Evolutionary conservation across 371 early-diverging fungal species (phyloP).

Genomic region (Apophysomyces variabilis): DNA sequence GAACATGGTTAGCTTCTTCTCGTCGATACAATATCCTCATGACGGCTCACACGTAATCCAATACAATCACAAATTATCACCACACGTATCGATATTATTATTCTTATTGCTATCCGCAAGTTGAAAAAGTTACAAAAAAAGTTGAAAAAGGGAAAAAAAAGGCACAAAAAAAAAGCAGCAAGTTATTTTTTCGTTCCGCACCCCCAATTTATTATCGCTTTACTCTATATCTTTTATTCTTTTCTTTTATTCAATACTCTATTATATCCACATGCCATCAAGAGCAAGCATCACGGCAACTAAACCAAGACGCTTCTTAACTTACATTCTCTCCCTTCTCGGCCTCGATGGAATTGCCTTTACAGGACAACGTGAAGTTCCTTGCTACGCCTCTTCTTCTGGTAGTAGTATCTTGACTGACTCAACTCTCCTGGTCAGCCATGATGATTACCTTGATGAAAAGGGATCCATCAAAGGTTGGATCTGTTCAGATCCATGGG

Average conservation of each 20-base stretch:
- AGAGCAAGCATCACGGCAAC: conserved; percentile 15
- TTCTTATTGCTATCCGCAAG: conserved; percentile 14
- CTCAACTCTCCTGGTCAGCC: conserved; percentile 30
- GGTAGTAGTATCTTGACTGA: conserved; percentile 18
- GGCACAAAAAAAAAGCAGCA: conserved; percentile 11
- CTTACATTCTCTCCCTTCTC: conserved; percentile 21
- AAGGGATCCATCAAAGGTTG: conserved; percentile 10
- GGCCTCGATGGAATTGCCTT: conserved; percentile 25
- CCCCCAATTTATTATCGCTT: background rate
- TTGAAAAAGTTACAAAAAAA: conserved; percentile 11
- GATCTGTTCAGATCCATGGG: conserved; percentile 25
- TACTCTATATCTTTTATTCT: conserved; percentile 4
- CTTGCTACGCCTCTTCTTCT: conserved; percentile 6
- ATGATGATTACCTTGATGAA: conserved; percentile 17
- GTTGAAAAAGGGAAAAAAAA: conserved; percentile 19
- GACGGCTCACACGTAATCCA: conserved; percentile 15
- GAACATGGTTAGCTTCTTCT: conserved; percentile 19
- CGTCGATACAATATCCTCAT: conserved; percentile 14
- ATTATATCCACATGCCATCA: conserved; percentile 1
- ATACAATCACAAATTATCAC: conserved; percentile 7
- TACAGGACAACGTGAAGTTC: conserved; percentile 9
- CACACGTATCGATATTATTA: conserved; percentile 6
- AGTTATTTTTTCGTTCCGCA: conserved; percentile 9
- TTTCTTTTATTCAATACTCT: too few species aligned
- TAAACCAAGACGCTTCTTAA: conserved; percentile 17